A percentile compares a stretch with the other conserved stretches of the same genome.
Evolutionary conservation across 768 basidiomycete genomes (phyloP).

Genomic region (Tulasnella sp.): DNA sequence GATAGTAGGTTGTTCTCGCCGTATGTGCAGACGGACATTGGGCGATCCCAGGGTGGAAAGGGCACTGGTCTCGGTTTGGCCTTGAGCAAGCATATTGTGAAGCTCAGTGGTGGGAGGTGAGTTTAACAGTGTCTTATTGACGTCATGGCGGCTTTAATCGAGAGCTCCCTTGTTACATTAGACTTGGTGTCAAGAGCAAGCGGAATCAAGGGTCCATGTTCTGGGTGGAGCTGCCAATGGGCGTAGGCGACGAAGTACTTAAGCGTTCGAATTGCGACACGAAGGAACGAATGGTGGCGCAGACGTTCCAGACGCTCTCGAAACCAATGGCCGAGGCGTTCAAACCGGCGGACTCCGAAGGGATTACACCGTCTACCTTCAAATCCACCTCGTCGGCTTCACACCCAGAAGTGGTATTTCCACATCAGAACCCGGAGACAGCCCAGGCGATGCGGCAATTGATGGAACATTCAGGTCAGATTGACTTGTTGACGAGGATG

Average conservation of each 20-base stretch:
- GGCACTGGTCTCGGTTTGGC: constrained; percentile 65
- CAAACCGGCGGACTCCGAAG: constrained; percentile 10
- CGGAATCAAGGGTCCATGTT: constrained; percentile 63
- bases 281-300: constrained; percentile 6
- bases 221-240: constrained; percentile 64
- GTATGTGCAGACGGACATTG: constrained; percentile 19
- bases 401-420: neutral
- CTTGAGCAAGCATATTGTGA: constrained; percentile 69
- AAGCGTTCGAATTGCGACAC: neutral
- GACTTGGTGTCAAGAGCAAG: constrained; percentile 39
- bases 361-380: constrained; percentile 9
- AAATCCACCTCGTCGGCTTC: neutral
- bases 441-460: neutral
- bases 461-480: constrained; percentile 15
- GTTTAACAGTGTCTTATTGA: neutral
- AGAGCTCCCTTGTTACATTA: constrained; percentile 16
- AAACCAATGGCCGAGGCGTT: constrained; percentile 9
- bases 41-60: constrained; percentile 32
- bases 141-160: neutral
- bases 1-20: constrained; percentile 19
- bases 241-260: constrained; percentile 18
- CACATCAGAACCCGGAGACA: neutral
- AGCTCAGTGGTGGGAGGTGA: constrained; percentile 47
- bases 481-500: constrained; percentile 4
- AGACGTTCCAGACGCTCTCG: neutral